Evolutionary conservation across 148 eudicot species (phyloP), one percentile per base, ranked within the genome.

Genomic region (Euryodendron excelsum): DNA sequence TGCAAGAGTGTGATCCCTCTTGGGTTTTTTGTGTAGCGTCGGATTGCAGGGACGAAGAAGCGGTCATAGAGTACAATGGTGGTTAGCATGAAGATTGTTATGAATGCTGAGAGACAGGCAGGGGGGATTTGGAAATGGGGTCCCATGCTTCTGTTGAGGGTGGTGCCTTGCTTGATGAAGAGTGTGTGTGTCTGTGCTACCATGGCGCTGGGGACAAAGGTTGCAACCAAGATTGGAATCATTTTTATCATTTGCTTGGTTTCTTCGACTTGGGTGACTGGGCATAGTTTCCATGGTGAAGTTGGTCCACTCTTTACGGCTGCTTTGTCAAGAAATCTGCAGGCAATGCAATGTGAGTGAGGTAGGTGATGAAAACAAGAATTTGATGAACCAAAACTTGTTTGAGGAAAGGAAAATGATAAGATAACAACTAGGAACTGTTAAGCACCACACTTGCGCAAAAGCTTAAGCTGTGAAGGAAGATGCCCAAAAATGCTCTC

Each of bases 241-340:
- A 82, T 68, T 69, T 79, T 78, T 1, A 79, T 41, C 85, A 82
- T 82, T 60, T 79, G 85, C 78, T 82, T 82, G 44, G 85, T 79
- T 68, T 82, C 79, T 75, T 82, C 84, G 28, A 82, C 85, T 62
- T 82, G 82, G 28, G 85, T 82, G 44, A 82, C 85, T 36, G 85
- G 71, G 52, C 85, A 74, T 36, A 82, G 76, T 30, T 23, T 78
- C 85, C 85, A 78, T 10, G 75, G 76, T 3, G 76, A 59, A n/a
- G 34, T 60, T 28, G 71, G 21, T 20, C 58, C 77, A 2, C 9
- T 63, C 27, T 31, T 60, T 30, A 82, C 82, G 0, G 82, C 76
- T 10, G 85, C 85, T 77, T 78, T 82, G 71, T 78, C 67, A 2
- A 82, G 76, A 34, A 82, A 14, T 30, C 85, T 82, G 81, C 58